These are phyloP conservation scores for Inonotus hispidus DNA, from an alignment of 1,284 basidiomycete genomes.

Conservation along the genomic window DNA sequence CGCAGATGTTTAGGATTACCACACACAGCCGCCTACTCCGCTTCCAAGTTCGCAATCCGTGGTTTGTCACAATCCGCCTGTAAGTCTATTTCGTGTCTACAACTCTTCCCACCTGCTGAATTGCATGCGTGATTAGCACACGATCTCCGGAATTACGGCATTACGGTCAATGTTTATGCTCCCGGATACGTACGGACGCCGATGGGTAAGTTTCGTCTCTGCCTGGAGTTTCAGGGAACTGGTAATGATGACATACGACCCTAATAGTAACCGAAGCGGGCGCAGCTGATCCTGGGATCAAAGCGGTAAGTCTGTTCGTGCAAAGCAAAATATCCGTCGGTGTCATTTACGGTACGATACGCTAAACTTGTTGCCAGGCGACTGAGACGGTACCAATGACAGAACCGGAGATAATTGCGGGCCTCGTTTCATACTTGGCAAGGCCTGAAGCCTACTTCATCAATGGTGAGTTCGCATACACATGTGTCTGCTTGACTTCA, in stretches of 20 bases:
- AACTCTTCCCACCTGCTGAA: not conserved
- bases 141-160: conserved; percentile 20
- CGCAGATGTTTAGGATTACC: not conserved
- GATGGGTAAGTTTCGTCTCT: conserved; percentile 3
- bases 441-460: conserved; percentile 13
- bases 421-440: conserved; percentile 8
- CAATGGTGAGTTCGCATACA: not conserved
- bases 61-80: conserved; percentile 14
- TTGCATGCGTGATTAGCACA: conserved; percentile 7
- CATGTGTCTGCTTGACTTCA: not conserved
- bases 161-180: conserved; percentile 16
- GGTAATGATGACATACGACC: not conserved
- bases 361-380: not conserved
- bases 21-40: conserved; percentile 9
- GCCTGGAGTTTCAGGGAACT: not conserved
- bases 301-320: not conserved
- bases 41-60: conserved; percentile 12
- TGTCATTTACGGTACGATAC: not conserved
- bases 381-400: not conserved
- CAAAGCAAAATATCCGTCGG: not conserved
- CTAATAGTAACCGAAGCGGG: not conserved
- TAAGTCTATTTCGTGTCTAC: not conserved
- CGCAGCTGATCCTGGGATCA: not conserved
- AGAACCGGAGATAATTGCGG: conserved; percentile 3
- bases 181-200: conserved; percentile 11